phyloP scores from a whole-genome alignment of 441 rosid species.

The Capsella rubella region DNA sequence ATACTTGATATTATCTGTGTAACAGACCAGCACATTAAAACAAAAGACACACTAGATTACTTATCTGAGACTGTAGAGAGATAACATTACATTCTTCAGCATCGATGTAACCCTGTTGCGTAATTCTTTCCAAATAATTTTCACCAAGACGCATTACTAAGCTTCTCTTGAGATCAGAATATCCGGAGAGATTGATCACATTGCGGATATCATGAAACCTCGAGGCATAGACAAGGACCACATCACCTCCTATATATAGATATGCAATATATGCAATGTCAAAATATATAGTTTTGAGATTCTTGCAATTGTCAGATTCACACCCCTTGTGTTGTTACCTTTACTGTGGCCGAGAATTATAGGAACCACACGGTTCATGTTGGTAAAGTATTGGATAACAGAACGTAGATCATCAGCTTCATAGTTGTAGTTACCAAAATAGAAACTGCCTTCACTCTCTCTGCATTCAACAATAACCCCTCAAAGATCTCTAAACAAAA shows the following conservation, averaged over 20 bases:
- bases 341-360: constrained; percentile 86
- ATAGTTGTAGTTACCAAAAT: constrained; percentile 65
- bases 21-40: constrained; percentile 3
- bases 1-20: constrained; percentile 52
- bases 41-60: not conserved
- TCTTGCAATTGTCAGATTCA: constrained; percentile 1
- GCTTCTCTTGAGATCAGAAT: constrained; percentile 59
- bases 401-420: constrained; percentile 84
- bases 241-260: constrained; percentile 53
- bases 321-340: constrained; percentile 52
- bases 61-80: not conserved
- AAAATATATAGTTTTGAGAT: constrained; percentile 7
- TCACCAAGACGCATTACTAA: constrained; percentile 60
- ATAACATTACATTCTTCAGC: constrained; percentile 49
- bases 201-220: constrained; percentile 56
- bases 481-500: not conserved
- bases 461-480: constrained; percentile 43
- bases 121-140: constrained; percentile 51
- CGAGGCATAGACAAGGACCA: constrained; percentile 74
- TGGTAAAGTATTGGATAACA: constrained; percentile 57
- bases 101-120: constrained; percentile 58
- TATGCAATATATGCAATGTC: constrained; percentile 9
- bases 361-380: constrained; percentile 53
- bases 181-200: constrained; percentile 68
- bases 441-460: constrained; percentile 86